Evolutionary conservation across 768 basidiomycete genomes (phyloP).

Genomic region (Hirschioporus abietinus): DNA sequence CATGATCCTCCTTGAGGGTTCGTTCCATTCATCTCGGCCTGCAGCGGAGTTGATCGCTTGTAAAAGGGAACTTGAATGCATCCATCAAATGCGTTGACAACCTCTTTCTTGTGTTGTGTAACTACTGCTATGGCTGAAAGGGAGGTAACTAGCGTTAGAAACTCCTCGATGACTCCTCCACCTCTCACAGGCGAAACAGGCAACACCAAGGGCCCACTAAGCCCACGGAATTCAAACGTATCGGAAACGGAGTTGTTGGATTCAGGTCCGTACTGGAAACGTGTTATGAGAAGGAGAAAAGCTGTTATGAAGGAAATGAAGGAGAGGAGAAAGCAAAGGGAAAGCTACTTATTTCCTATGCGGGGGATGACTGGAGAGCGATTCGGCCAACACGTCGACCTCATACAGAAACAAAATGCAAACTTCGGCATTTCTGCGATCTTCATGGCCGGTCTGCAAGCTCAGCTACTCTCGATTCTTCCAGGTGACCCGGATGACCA

Average conservation of each 20-base stretch:
- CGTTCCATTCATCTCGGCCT: neutral
- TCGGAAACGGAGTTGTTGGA: neutral
- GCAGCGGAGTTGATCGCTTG: neutral
- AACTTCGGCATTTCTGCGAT: neutral
- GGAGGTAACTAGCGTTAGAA: too few relatives aligned
- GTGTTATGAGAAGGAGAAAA: neutral
- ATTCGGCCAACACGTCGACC: neutral
- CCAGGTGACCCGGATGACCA: neutral
- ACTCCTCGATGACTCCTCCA: neutral
- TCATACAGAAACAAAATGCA: neutral
- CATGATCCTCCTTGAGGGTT: neutral
- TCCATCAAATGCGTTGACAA: neutral
- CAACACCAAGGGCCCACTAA: neutral
- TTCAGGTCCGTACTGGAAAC: neutral
- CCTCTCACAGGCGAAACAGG: neutral
- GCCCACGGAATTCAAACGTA: neutral
- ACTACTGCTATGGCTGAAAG: too few relatives aligned
- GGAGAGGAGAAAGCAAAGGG: neutral
- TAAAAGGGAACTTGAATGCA: neutral
- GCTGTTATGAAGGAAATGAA: neutral
- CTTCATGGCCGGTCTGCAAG: neutral
- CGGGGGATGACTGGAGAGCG: neutral
- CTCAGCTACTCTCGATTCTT: neutral
- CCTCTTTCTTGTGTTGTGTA: too few relatives aligned
- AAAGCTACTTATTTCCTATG: neutral